Evolutionary conservation across 106 monocot genomes (phyloP).

Genomic region (Ottelia alismoides): DNA sequence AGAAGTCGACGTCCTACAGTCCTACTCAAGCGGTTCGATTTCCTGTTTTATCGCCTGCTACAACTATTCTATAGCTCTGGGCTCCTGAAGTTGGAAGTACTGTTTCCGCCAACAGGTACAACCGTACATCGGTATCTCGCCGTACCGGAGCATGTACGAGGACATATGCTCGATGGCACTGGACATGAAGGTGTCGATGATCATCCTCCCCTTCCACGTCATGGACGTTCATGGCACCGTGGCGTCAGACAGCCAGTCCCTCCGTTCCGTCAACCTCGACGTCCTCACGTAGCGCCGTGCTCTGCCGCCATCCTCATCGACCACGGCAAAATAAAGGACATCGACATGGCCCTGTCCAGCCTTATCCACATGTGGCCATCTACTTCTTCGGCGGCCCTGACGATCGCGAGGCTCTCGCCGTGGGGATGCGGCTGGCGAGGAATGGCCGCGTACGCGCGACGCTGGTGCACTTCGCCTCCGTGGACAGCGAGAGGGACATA

Average conservation of each 20-base stretch:
- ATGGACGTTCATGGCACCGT: not conserved
- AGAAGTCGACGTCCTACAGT: too few species aligned
- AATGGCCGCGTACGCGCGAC: constrained; percentile 21
- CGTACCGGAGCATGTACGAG: constrained; percentile 6
- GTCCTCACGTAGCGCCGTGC: constrained; percentile 40
- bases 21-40: too few species aligned
- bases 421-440: constrained; percentile 30
- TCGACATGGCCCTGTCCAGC: not conserved
- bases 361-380: constrained; percentile 21
- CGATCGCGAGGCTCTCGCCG: constrained; percentile 55
- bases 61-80: too few species aligned
- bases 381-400: constrained; percentile 69
- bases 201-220: constrained; percentile 14
- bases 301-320: constrained; percentile 32
- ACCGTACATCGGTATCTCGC: constrained; percentile 5
- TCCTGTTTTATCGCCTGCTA: too few species aligned
- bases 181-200: constrained; percentile 5
- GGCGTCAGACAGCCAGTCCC: constrained; percentile 4
- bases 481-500: not conserved
- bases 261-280: constrained; percentile 19
- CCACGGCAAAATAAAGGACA: constrained; percentile 1
- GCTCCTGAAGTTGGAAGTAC: too few species aligned
- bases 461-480: constrained; percentile 29
- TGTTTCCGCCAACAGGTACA: constrained; percentile 1
- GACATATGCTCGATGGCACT: constrained; percentile 12